Evolutionary conservation across 768 basidiomycete genomes (phyloP).

Genomic region (Leccinum arenicola): DNA sequence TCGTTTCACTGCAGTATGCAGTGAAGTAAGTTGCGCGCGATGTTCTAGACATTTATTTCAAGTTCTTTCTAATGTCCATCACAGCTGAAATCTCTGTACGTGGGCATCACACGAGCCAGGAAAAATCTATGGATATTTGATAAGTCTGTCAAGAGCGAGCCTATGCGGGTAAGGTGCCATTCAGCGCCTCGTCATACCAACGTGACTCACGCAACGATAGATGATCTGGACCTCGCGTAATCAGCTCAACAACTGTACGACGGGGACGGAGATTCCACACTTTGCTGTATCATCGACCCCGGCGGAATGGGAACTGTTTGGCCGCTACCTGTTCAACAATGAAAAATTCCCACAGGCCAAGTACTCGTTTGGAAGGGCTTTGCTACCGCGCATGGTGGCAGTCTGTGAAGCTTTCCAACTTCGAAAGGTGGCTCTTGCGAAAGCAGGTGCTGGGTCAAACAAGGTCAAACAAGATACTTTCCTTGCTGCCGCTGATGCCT

Average conservation of each 20-base stretch:
- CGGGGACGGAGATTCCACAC: conserved; percentile 48
- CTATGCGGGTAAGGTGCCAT: conserved; percentile 46
- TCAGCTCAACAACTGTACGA: conserved; percentile 48
- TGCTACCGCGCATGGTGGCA: conserved; percentile 37
- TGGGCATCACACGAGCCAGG: conserved; percentile 66
- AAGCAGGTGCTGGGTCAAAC: conserved; percentile 23
- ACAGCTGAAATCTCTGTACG: conserved; percentile 67
- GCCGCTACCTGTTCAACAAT: conserved; percentile 37
- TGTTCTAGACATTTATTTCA: neutral
- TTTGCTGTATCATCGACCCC: conserved; percentile 53
- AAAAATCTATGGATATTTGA: conserved; percentile 73
- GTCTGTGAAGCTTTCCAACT: conserved; percentile 54
- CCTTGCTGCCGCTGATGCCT: conserved; percentile 46
- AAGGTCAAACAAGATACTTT: conserved; percentile 33
- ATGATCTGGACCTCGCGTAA: conserved; percentile 46
- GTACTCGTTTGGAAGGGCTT: conserved; percentile 52
- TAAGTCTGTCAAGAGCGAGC: conserved; percentile 50
- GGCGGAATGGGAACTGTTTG: conserved; percentile 47
- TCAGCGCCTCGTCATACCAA: neutral
- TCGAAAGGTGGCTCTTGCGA: conserved; percentile 45
- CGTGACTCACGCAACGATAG: conserved; percentile 29
- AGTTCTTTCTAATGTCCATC: neutral
- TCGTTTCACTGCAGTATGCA: conserved; percentile 54
- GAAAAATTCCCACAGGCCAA: conserved; percentile 48
- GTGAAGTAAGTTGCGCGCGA: conserved; percentile 42